Percentiles rank a stretch among this genome's conserved stretches.
Evolutionary conservation across 257 asterid species (phyloP).

Genomic region (Gardenia jasminoides): DNA sequence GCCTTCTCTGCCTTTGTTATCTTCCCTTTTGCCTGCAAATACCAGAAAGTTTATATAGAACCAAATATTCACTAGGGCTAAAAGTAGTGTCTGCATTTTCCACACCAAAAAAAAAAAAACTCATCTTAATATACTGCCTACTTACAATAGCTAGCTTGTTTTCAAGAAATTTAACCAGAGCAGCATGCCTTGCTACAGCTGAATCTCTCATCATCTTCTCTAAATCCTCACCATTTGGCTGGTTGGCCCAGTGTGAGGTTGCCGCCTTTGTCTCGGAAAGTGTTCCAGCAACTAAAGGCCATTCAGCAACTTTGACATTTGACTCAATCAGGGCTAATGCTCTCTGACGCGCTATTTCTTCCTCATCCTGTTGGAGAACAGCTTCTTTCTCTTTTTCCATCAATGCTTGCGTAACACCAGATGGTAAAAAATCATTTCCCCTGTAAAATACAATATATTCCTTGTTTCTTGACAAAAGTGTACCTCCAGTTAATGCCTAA

Average conservation of each 20-base stretch:
- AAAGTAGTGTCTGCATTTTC: background rate
- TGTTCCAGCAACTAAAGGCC: conserved; percentile 86
- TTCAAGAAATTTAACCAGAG: conserved; percentile 59
- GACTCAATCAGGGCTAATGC: conserved; percentile 43
- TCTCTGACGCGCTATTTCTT: conserved; percentile 72
- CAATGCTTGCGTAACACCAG: conserved; percentile 52
- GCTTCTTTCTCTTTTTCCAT: conserved; percentile 56
- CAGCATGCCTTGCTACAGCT: conserved; percentile 57
- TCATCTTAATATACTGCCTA: conserved; percentile 20
- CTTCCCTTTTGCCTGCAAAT: conserved; percentile 72
- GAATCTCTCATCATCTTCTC: conserved; percentile 77
- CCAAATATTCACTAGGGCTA: conserved; percentile 1
- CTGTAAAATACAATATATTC: conserved; percentile 86
- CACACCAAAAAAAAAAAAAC: background rate
- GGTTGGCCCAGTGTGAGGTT: conserved; percentile 68
- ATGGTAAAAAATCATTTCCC: conserved; percentile 88
- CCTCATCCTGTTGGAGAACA: conserved; percentile 62
- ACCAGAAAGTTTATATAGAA: conserved; percentile 16
- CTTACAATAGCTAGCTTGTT: conserved; percentile 73
- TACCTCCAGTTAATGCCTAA: conserved; percentile 93
- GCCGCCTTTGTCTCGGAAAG: conserved; percentile 93
- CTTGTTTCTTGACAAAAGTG: conserved; percentile 84
- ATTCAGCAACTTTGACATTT: conserved; percentile 33
- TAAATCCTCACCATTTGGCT: conserved; percentile 45
- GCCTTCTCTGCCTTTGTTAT: conserved; percentile 62